These are phyloP conservation scores for Rutstroemia sp. DNA, from an alignment of 2,329 filamentous ascomycete species.

Conservation along the genomic window DNA sequence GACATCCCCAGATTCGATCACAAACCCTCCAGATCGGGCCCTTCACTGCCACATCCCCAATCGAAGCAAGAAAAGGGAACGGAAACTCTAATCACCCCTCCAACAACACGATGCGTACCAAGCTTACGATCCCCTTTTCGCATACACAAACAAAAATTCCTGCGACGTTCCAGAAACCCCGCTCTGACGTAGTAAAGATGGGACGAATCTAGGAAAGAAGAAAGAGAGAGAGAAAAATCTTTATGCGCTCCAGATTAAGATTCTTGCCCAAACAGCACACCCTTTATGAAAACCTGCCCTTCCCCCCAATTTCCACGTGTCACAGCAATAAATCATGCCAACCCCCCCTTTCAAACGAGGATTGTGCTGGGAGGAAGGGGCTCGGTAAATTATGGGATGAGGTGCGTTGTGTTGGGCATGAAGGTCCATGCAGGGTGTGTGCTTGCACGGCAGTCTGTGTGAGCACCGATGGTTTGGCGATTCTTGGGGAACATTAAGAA, in stretches of 20 bases:
- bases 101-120: not conserved
- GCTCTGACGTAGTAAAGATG: not conserved
- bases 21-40: no score
- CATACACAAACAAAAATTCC: not conserved
- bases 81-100: no score
- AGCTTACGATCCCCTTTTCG: not conserved
- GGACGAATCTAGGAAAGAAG: not conserved
- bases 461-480: no score
- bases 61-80: no score
- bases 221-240: not conserved
- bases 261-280: no score
- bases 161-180: not conserved
- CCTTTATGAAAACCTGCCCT: no score
- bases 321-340: not conserved
- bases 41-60: no score
- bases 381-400: not conserved
- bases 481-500: no score
- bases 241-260: not conserved
- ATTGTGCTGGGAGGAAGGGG: constrained; percentile 3
- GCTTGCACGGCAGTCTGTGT: not conserved
- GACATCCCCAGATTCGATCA: no score
- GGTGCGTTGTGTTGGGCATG: constrained; percentile 1
- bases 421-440: not conserved
- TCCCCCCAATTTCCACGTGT: not conserved
- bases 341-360: not conserved